Conservation (phyloP, 2,329 filamentous ascomycete species). For the Sporothrix pseudoabietina region DNA sequence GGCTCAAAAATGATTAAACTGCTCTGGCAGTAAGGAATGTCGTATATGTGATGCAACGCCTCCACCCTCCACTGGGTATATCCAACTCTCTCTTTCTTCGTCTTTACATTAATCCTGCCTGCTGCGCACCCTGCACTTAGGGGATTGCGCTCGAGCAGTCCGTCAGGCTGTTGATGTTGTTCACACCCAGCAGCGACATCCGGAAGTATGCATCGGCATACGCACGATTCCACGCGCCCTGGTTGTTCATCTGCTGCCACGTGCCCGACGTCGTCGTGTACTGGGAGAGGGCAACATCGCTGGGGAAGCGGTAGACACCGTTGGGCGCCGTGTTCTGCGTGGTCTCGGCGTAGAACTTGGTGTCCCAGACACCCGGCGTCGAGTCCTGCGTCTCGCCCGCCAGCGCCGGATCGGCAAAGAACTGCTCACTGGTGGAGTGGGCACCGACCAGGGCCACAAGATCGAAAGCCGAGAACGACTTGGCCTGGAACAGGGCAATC, state of each 20-base stretch:
- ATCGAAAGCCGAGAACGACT: conserved; percentile 54
- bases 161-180: conserved; percentile 58
- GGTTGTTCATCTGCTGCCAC: conserved; percentile 44
- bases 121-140: not conserved
- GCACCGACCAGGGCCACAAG: conserved; percentile 59
- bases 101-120: not conserved
- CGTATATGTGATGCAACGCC: not conserved
- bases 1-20: conserved; percentile 1
- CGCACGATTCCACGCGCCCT: conserved; percentile 50
- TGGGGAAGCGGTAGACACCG: conserved; percentile 46
- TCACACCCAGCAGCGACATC: conserved; percentile 57
- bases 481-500: conserved; percentile 51
- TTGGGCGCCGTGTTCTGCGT: conserved; percentile 38
- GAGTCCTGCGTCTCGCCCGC: conserved; percentile 49
- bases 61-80: not conserved
- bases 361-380: conserved; percentile 55
- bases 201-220: conserved; percentile 58
- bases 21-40: conserved; percentile 11
- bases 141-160: conserved; percentile 50
- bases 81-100: too few species aligned
- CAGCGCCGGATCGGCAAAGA: conserved; percentile 47
- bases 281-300: conserved; percentile 46
- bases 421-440: conserved; percentile 54
- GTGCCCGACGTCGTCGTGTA: conserved; percentile 43
- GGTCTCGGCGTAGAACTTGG: conserved; percentile 51